Evolutionary conservation across 1,284 basidiomycete species (phyloP), one percentile per base, ranked within the genome.

Genomic region (Fomitopsis palustris): DNA sequence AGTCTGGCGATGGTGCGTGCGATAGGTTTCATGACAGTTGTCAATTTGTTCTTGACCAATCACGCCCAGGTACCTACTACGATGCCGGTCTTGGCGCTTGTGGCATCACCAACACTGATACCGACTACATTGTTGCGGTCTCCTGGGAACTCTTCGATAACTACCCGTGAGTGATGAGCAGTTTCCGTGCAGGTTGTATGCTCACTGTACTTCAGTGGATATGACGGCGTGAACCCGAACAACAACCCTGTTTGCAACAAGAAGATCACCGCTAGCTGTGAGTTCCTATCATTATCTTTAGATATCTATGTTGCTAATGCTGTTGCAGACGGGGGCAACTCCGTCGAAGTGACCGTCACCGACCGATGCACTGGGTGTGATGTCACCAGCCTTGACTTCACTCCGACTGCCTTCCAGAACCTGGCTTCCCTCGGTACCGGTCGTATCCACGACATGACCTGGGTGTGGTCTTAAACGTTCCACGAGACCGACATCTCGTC

Each of bases 51-150:
- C n/a, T 54, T 63, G n/a, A 23, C 19, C 2, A 62, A 21, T 14
- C 38, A 61, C 33, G 14, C 17, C 33, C 54, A 82, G 81, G 76
- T 53, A 88, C 86, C 19, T 88, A 67, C 69, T 90, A 84, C 63
- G 65, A 62, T 0, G 72, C 82, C 56, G 90, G 88, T 58, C 80
- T 91, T 38, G 87, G 86, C 55, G 82, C 90, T 10, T 92, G 90
- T 69, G 90, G 89, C 51, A 77, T 81, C 64, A 78, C 74, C 55
- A 88, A 86, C 75, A 73, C 37, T 0, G 79, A 84, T 67, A 59
- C 38, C 2, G 76, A 90, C n/a, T 65, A 69, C 67, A 88, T 92
- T 57, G 83, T 73, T 49, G 90, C 90, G 3, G 83, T 86, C 53
- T 85, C 86, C 12, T 63, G 81, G 3, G 27, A 68, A 0, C 70